A percentile compares a stretch with the other conserved stretches of the same genome.
These are phyloP conservation scores for Penicillium lividum DNA, from an alignment of 495 filamentous ascomycete genomes.

Conservation along the genomic window DNA sequence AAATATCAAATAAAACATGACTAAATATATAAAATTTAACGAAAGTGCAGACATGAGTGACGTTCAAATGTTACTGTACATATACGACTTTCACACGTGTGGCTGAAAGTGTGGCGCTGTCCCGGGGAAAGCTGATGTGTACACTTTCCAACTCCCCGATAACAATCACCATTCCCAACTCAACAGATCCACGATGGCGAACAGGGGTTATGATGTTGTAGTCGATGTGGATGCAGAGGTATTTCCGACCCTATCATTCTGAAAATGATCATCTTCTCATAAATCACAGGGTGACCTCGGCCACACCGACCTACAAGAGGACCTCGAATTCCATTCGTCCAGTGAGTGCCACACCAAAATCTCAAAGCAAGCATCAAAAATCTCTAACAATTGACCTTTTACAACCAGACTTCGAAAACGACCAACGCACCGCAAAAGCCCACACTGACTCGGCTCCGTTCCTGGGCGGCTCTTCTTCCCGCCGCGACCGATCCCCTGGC, in stretches of 20 bases:
- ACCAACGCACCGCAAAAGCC: slow-evolving; percentile 58
- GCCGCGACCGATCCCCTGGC: slow-evolving; percentile 46
- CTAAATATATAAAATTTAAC: too few relatives aligned
- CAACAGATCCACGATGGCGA: slow-evolving; percentile 62
- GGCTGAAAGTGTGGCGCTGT: slow-evolving; percentile 30
- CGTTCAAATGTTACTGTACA: too few relatives aligned
- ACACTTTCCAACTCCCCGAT: slow-evolving; percentile 26
- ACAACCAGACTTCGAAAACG: slow-evolving; percentile 52
- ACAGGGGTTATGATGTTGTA: slow-evolving; percentile 92
- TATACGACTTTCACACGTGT: slow-evolving; percentile 6
- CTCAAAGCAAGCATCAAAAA: background rate
- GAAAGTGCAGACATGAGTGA: too few relatives aligned
- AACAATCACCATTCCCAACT: slow-evolving; percentile 15
- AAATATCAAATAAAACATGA: too few relatives aligned
- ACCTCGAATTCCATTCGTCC: slow-evolving; percentile 97
- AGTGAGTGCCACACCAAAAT: slow-evolving; percentile 48
- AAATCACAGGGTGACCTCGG: slow-evolving; percentile 83
- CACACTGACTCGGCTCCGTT: slow-evolving; percentile 60
- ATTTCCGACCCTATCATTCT: slow-evolving; percentile 9
- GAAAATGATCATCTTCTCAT: slow-evolving; percentile 16
- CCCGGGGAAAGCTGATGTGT: slow-evolving; percentile 35
- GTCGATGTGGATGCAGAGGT: slow-evolving; percentile 96
- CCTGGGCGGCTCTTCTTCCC: slow-evolving; percentile 55
- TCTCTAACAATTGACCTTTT: slow-evolving; percentile 5
- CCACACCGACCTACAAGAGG: slow-evolving; percentile 95